phyloP scores from a whole-genome alignment of 768 basidiomycete genomes.

The Tulasnella sp. region DNA sequence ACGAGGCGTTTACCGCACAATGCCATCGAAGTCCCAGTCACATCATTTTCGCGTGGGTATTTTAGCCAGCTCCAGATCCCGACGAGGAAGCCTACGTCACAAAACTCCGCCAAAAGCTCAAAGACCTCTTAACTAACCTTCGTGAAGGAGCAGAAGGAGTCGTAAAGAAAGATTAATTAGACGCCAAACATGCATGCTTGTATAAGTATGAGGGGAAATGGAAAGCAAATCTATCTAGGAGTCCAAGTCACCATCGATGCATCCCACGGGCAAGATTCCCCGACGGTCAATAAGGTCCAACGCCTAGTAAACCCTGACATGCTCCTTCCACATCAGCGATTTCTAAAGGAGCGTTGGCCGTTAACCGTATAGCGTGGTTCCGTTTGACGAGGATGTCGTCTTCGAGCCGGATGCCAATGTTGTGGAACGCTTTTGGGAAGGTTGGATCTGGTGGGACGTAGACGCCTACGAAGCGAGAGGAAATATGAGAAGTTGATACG shows the following conservation, averaged over 20 bases:
- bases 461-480: slow-evolving; percentile 57
- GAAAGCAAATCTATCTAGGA: neutral
- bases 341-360: slow-evolving; percentile 82
- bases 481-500: neutral
- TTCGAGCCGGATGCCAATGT: slow-evolving; percentile 92
- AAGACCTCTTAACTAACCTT: slow-evolving; percentile 23
- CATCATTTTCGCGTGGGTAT: too few species aligned
- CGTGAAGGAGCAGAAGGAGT: slow-evolving; percentile 28
- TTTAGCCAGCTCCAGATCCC: slow-evolving; percentile 24
- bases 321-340: slow-evolving; percentile 78
- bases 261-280: too few species aligned
- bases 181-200: neutral
- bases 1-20: neutral
- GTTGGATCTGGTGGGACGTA: slow-evolving; percentile 81
- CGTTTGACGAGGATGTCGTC: slow-evolving; percentile 69
- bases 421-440: slow-evolving; percentile 88
- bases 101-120: slow-evolving; percentile 28
- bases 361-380: slow-evolving; percentile 63
- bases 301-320: slow-evolving; percentile 70
- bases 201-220: neutral
- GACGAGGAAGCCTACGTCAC: slow-evolving; percentile 31
- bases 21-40: too few species aligned
- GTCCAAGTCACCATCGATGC: neutral
- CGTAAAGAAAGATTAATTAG: slow-evolving; percentile 26
- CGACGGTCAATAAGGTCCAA: slow-evolving; percentile 59